Conservation (phyloP, 2,329 filamentous ascomycete species). For the Aulographum hederae region DNA sequence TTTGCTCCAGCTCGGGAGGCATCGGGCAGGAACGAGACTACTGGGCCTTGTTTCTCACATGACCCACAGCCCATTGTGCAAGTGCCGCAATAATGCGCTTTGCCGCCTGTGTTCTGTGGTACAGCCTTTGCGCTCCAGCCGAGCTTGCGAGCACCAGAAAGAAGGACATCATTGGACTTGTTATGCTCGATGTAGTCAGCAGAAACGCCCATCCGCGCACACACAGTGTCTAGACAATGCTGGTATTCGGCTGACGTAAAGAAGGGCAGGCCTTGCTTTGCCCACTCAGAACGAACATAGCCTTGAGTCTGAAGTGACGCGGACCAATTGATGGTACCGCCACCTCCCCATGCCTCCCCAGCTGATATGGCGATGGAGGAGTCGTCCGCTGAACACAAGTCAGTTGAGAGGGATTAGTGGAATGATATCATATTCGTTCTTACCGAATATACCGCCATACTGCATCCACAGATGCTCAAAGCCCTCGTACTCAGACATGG, state of each 20-base stretch:
- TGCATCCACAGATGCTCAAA: slow-evolving; percentile 50
- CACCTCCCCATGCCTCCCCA: slow-evolving; percentile 65
- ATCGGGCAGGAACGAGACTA: slow-evolving; percentile 60
- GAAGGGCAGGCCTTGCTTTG: slow-evolving; percentile 45
- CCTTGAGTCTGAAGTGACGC: slow-evolving; percentile 50
- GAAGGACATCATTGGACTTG: slow-evolving; percentile 47
- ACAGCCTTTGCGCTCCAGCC: slow-evolving; percentile 52
- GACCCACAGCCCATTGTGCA: slow-evolving; percentile 42
- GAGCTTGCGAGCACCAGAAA: slow-evolving; percentile 57
- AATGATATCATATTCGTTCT: slow-evolving; percentile 20
- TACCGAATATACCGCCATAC: slow-evolving; percentile 37
- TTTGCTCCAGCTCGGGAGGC: slow-evolving; percentile 58
- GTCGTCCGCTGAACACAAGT: slow-evolving; percentile 15
- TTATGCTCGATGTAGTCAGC: slow-evolving; percentile 52
- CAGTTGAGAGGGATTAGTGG: background rate
- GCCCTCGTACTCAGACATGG: slow-evolving; percentile 49
- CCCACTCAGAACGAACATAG: slow-evolving; percentile 69
- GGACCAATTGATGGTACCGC: slow-evolving; percentile 77
- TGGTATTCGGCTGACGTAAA: slow-evolving; percentile 62
- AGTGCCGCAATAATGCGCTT: slow-evolving; percentile 54
- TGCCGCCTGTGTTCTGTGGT: slow-evolving; percentile 62
- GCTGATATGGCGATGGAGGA: slow-evolving; percentile 39
- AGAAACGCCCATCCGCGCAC: slow-evolving; percentile 58
- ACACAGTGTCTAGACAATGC: slow-evolving; percentile 61
- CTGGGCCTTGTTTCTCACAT: slow-evolving; percentile 62